Evolutionary conservation across 352 stramenopile species (phyloP).

Genomic region (Phytophthora hybrid): DNA sequence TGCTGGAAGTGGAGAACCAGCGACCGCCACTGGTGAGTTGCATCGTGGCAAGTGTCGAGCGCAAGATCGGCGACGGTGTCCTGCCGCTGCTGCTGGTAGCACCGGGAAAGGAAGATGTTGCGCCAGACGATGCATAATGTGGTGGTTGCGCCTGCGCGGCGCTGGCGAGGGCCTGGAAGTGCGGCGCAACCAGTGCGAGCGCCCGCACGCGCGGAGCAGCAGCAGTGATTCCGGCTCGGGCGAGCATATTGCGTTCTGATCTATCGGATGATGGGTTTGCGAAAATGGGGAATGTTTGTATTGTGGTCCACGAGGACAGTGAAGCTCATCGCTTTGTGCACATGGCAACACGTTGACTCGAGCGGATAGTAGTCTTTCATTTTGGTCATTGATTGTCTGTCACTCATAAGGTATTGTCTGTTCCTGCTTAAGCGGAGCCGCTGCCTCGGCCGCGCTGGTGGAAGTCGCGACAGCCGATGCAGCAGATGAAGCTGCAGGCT

Average conservation of each 20-base stretch:
- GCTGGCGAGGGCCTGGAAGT: constrained; percentile 10
- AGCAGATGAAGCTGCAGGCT: constrained; percentile 18
- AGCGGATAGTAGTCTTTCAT: constrained; percentile 28
- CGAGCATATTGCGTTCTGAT: constrained; percentile 32
- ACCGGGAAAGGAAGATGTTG: background rate
- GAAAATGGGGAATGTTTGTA: too few relatives aligned
- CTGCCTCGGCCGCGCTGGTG: constrained; percentile 9
- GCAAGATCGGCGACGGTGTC: background rate
- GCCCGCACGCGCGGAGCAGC: constrained; percentile 7
- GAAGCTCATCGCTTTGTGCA: background rate
- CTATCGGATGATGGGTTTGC: constrained; percentile 13
- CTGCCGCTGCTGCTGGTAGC: background rate
- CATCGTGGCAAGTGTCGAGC: constrained; percentile 2
- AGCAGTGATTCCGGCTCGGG: constrained; percentile 8
- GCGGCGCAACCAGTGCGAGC: constrained; percentile 13
- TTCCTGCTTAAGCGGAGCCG: constrained; percentile 18
- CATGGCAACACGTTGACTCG: background rate
- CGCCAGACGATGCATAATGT: background rate
- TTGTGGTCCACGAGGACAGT: constrained; percentile 20
- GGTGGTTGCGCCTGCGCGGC: background rate
- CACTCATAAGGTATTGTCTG: constrained; percentile 47
- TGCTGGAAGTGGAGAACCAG: constrained; percentile 28
- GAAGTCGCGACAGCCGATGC: constrained; percentile 9
- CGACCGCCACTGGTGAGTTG: constrained; percentile 17
- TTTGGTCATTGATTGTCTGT: constrained; percentile 44